Evolutionary conservation across 2,329 filamentous ascomycete species (phyloP).

Genomic region (Phoma sp.): DNA sequence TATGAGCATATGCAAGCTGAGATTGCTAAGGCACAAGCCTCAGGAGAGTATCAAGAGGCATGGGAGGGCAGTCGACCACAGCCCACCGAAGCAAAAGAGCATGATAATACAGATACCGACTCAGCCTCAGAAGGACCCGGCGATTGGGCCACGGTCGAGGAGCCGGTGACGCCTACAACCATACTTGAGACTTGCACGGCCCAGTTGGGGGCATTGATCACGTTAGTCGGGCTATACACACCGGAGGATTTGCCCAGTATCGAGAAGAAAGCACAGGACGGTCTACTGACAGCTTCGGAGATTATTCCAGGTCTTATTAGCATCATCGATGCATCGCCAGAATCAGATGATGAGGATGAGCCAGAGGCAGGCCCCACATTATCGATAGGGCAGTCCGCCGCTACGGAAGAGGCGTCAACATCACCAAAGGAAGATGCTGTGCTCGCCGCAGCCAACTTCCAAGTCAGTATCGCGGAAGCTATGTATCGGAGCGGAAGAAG

Average conservation of each 20-base stretch:
- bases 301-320: conserved; percentile 61
- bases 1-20: conserved; percentile 49
- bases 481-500: conserved; percentile 60
- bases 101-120: conserved; percentile 33
- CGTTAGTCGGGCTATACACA: conserved; percentile 58
- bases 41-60: conserved; percentile 28
- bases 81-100: conserved; percentile 1
- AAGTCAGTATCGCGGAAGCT: conserved; percentile 61
- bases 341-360: conserved; percentile 25
- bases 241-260: conserved; percentile 54
- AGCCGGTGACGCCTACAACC: conserved; percentile 67
- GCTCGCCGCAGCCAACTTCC: conserved; percentile 63
- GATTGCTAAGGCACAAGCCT: conserved; percentile 39
- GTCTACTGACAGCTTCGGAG: conserved; percentile 57
- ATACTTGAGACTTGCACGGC: conserved; percentile 72
- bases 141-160: conserved; percentile 70
- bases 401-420: conserved; percentile 38
- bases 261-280: conserved; percentile 64
- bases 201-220: conserved; percentile 58
- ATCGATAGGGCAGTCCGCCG: conserved; percentile 33
- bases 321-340: conserved; percentile 40
- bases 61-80: conserved; percentile 24
- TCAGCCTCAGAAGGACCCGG: conserved; percentile 52
- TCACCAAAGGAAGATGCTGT: conserved; percentile 58
- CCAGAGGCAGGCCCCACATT: conserved; percentile 41